Percentiles rank a stretch among this genome's conserved stretches.
phyloP scores from a whole-genome alignment of 345 rosid species.

The Citrus maxima region DNA sequence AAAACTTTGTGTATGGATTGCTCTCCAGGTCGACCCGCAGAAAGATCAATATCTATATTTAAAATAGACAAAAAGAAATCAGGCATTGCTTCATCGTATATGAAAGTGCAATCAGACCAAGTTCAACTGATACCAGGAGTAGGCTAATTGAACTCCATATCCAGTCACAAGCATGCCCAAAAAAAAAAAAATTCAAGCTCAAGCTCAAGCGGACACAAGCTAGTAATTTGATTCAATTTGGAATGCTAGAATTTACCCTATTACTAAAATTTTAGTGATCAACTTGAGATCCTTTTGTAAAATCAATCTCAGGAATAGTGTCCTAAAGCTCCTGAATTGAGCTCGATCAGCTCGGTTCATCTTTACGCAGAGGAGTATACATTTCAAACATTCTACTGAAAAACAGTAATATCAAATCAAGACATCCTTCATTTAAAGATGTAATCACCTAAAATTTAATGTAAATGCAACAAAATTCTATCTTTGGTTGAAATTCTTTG shows the following conservation, averaged over 20 bases:
- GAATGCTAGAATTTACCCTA: neutral
- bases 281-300: neutral
- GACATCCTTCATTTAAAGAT: neutral
- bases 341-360: conserved; percentile 2
- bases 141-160: neutral
- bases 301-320: neutral
- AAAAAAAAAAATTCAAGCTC: too few relatives aligned
- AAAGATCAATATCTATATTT: conserved; percentile 74
- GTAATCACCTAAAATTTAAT: neutral
- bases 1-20: conserved; percentile 87
- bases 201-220: neutral
- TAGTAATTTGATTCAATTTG: neutral
- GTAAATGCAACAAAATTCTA: neutral
- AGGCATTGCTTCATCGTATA: neutral
- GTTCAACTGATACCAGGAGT: neutral
- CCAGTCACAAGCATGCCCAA: neutral
- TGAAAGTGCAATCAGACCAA: neutral
- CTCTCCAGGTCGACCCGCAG: conserved; percentile 83
- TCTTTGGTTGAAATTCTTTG: neutral
- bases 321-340: neutral
- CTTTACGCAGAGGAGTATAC: neutral
- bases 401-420: neutral
- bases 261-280: neutral
- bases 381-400: neutral
- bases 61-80: conserved; percentile 2